These are phyloP conservation scores for Tillandsia fasciculata DNA, from an alignment of 176 grass and related monocot species.

Conservation along the genomic window DNA sequence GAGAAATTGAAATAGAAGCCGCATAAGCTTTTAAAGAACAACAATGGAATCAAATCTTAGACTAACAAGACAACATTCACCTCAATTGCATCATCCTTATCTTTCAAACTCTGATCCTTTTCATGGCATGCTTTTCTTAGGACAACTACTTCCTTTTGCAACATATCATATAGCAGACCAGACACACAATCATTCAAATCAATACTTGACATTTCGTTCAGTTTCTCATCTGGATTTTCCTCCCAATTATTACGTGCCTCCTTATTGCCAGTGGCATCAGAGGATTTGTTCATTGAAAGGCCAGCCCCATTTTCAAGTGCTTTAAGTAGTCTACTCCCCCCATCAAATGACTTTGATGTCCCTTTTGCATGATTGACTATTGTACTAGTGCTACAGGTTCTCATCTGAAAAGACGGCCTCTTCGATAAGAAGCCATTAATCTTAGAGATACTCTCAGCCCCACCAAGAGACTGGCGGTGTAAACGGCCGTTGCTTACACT, in stretches of 20 bases:
- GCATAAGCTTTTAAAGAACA: not conserved
- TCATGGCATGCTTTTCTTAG: conserved; percentile 78
- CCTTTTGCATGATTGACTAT: conserved; percentile 92
- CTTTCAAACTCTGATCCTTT: conserved; percentile 87
- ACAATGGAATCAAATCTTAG: conserved; percentile 1
- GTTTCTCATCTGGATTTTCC: conserved; percentile 40
- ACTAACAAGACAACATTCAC: conserved; percentile 20
- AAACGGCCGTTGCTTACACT: conserved; percentile 15
- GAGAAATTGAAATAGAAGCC: conserved; percentile 10
- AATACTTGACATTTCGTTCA: conserved; percentile 26
- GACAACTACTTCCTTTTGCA: conserved; percentile 85
- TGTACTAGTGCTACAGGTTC: conserved; percentile 57
- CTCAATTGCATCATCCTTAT: conserved; percentile 94
- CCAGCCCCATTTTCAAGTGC: conserved; percentile 45
- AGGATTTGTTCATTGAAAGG: conserved; percentile 43
- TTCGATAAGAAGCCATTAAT: conserved; percentile 63
- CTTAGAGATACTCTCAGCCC: conserved; percentile 57
- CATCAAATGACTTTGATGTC: conserved; percentile 87
- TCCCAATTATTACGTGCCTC: conserved; percentile 38
- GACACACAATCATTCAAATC: conserved; percentile 65
- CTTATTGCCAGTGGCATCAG: conserved; percentile 52
- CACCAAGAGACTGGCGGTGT: conserved; percentile 53
- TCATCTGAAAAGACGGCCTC: conserved; percentile 81
- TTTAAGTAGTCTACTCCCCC: conserved; percentile 59
- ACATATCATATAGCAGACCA: conserved; percentile 77